Percentiles rank a stretch among this genome's conserved stretches.
phyloP scores from a whole-genome alignment of 2,329 filamentous ascomycete genomes.

The Gaeumannomyces sp. region DNA sequence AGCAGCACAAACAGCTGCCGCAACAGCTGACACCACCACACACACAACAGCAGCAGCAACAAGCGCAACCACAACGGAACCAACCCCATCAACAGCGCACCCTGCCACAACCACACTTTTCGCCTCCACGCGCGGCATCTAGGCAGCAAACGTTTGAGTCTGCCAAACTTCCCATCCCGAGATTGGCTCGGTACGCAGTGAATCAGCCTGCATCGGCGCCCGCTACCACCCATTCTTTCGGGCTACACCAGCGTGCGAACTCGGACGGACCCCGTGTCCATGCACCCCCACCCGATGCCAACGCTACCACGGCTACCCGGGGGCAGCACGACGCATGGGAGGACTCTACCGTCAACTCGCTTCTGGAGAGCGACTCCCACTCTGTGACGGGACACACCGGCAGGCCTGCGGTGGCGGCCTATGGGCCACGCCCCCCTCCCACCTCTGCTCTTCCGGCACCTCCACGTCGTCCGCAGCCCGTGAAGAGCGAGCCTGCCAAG shows the following conservation, averaged over 20 bases:
- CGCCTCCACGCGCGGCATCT: slow-evolving; percentile 24
- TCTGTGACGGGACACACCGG: slow-evolving; percentile 1
- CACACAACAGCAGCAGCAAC: slow-evolving; percentile 8
- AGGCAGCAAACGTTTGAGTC: slow-evolving; percentile 25
- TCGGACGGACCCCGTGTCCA: slow-evolving; percentile 19
- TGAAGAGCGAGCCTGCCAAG: background rate
- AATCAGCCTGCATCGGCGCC: slow-evolving; percentile 19
- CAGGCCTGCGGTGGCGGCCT: background rate
- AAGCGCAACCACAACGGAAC: slow-evolving; percentile 5
- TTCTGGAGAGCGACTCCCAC: slow-evolving; percentile 17
- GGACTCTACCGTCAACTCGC: slow-evolving; percentile 29
- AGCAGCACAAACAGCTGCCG: slow-evolving; percentile 4
- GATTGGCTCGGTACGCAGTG: slow-evolving; percentile 22
- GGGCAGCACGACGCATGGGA: slow-evolving; percentile 28
- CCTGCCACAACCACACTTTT: slow-evolving; percentile 18
- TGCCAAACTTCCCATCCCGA: slow-evolving; percentile 30
- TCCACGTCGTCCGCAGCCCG: background rate
- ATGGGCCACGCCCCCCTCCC: slow-evolving; percentile 2
- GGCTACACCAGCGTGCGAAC: slow-evolving; percentile 14
- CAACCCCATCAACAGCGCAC: slow-evolving; percentile 11
- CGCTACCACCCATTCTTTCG: slow-evolving; percentile 1
- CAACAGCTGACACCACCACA: slow-evolving; percentile 11
- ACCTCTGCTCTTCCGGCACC: background rate
- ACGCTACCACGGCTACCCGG: slow-evolving; percentile 4
- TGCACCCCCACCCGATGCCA: slow-evolving; percentile 10